Conservation (phyloP, 768 basidiomycete genomes). For the Porphyrellus cyaneotinctus region DNA sequence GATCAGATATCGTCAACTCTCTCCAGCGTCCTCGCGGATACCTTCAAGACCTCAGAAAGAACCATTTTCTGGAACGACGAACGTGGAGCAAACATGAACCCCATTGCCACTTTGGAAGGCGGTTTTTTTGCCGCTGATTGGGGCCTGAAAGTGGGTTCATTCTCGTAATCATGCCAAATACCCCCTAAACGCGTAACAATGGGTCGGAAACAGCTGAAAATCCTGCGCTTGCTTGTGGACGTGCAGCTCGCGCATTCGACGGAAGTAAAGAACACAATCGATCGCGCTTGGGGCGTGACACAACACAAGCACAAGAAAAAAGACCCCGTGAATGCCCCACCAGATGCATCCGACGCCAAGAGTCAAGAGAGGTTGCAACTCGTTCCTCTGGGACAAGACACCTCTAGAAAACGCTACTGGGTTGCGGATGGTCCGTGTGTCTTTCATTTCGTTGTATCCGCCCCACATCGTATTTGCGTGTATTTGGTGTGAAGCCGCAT, state of each 20-base stretch:
- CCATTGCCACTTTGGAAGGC: conserved; percentile 59
- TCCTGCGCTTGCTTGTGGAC: conserved; percentile 82
- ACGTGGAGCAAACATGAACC: conserved; percentile 63
- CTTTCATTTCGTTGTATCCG: conserved; percentile 32
- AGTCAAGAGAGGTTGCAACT: conserved; percentile 64
- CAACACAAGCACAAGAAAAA: conserved; percentile 85
- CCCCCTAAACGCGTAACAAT: conserved; percentile 30
- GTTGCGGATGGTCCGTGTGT: conserved; percentile 81
- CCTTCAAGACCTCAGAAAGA: conserved; percentile 67
- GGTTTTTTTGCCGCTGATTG: conserved; percentile 80
- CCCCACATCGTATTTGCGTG: conserved; percentile 56
- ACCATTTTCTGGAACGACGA: conserved; percentile 81
- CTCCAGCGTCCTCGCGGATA: conserved; percentile 63
- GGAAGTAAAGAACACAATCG: conserved; percentile 68
- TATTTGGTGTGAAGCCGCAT: conserved; percentile 59
- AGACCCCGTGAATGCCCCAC: conserved; percentile 51
- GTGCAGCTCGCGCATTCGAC: conserved; percentile 68
- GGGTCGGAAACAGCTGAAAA: conserved; percentile 55
- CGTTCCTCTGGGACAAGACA: conserved; percentile 74
- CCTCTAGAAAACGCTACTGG: conserved; percentile 77
- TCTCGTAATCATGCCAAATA: conserved; percentile 23
- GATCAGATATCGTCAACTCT: conserved; percentile 82
- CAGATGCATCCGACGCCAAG: conserved; percentile 56
- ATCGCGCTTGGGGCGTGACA: conserved; percentile 83
- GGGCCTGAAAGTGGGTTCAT: conserved; percentile 68